Percentiles rank a stretch among this genome's conserved stretches.
phyloP scores from a whole-genome alignment of 2,329 filamentous ascomycete genomes.

The Verticillium nubilum region DNA sequence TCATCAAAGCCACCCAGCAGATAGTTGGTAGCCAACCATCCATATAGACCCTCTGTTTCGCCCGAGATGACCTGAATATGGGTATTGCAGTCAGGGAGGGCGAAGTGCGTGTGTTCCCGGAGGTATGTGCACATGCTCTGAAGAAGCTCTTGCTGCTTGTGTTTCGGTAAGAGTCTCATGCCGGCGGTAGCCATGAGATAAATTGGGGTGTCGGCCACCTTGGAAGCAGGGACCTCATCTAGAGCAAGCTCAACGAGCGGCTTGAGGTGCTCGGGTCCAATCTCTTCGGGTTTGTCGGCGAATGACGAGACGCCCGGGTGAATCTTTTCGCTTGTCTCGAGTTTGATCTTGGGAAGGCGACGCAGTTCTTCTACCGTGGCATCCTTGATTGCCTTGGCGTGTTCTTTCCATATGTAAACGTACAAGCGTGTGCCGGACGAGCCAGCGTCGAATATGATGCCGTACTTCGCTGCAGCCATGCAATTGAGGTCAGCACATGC shows the following conservation, averaged over 20 bases:
- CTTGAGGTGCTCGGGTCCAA: conserved; percentile 79
- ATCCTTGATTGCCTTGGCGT: conserved; percentile 47
- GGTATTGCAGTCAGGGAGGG: conserved; percentile 80
- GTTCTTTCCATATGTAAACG: conserved; percentile 89
- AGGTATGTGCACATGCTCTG: conserved; percentile 79
- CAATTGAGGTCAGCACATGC: not conserved
- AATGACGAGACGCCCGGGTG: conserved; percentile 91
- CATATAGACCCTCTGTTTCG: conserved; percentile 92
- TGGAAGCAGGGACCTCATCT: conserved; percentile 67
- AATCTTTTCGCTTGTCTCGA: conserved; percentile 89
- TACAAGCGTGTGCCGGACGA: conserved; percentile 95
- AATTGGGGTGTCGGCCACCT: conserved; percentile 79
- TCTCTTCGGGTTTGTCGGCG: conserved; percentile 65
- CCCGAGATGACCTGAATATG: conserved; percentile 94
- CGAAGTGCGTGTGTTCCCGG: conserved; percentile 69
- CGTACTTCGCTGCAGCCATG: conserved; percentile 60
- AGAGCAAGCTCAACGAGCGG: conserved; percentile 77
- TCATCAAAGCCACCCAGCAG: conserved; percentile 84
- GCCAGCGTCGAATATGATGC: conserved; percentile 93
- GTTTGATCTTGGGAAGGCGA: conserved; percentile 72
- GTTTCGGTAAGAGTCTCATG: conserved; percentile 76
- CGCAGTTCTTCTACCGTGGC: conserved; percentile 55
- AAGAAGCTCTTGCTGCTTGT: conserved; percentile 68
- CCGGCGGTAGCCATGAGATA: conserved; percentile 95
- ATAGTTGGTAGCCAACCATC: conserved; percentile 97